A percentile compares a stretch with the other conserved stretches of the same genome.
Conservation (phyloP, 805 yeast genomes). For the Schizosaccharomyces osmophilus region DNA sequence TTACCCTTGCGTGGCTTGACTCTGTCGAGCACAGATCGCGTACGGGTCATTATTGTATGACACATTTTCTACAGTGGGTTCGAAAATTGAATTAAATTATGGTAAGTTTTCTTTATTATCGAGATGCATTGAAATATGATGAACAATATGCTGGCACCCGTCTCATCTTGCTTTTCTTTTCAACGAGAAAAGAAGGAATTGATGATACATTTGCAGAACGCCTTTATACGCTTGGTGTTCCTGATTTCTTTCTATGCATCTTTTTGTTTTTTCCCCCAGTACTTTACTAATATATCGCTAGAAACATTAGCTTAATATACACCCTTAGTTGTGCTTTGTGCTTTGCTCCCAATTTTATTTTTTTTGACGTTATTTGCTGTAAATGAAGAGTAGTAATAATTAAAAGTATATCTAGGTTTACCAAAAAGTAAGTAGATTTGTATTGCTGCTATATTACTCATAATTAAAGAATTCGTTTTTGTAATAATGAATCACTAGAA, state of each 20-base stretch:
- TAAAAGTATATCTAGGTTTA: too few species aligned
- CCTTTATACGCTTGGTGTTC: neutral
- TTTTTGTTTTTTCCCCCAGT: too few species aligned
- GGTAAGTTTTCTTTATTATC: neutral
- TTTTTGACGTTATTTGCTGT: neutral
- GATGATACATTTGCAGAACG: neutral
- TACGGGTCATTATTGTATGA: neutral
- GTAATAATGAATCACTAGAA: too few species aligned
- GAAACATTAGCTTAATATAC: neutral
- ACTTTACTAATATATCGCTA: neutral
- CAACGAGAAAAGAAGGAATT: neutral
- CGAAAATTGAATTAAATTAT: neutral
- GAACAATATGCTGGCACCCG: slow-evolving; percentile 1
- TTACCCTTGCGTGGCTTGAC: neutral
- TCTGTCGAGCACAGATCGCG: neutral
- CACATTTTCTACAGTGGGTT: neutral
- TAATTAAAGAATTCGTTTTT: too few species aligned
- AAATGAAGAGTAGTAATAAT: too few species aligned
- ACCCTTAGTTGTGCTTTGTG: neutral
- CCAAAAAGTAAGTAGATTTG: too few species aligned
- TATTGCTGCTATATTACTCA: too few species aligned
- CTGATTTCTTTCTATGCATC: neutral
- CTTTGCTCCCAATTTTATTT: neutral
- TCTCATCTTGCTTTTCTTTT: neutral
- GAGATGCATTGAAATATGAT: neutral